phyloP scores from a whole-genome alignment of 2,329 filamentous ascomycete genomes.

The Cladosporium cucumerinum region DNA sequence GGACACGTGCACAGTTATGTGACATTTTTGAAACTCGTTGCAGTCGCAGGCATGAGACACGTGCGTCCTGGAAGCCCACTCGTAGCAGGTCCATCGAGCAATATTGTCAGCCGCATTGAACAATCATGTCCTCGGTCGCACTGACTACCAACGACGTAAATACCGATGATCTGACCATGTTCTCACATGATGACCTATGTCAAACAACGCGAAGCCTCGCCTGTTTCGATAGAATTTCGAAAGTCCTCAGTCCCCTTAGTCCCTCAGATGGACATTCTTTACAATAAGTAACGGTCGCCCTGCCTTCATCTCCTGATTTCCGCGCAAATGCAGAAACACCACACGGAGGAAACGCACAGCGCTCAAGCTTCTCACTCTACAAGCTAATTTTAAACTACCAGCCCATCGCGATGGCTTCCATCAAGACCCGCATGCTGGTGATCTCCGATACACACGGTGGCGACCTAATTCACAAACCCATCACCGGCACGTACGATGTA shows the following conservation, averaged over 20 bases:
- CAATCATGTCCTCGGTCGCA: neutral
- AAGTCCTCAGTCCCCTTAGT: neutral
- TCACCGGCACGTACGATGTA: constrained; percentile 30
- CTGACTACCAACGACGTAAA: neutral
- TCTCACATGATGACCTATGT: neutral
- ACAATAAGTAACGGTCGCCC: neutral
- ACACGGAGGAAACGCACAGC: neutral
- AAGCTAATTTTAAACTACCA: neutral
- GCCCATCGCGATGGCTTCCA: neutral
- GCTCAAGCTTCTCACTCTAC: neutral
- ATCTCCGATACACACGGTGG: constrained; percentile 30
- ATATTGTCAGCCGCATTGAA: neutral
- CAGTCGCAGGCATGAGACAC: neutral
- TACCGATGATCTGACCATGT: neutral
- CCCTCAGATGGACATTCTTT: neutral
- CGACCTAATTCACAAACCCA: constrained; percentile 14
- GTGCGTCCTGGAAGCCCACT: too few relatives aligned
- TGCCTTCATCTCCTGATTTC: neutral
- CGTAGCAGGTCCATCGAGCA: too few relatives aligned
- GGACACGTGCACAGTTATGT: neutral
- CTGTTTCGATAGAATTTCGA: neutral
- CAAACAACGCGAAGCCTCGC: neutral
- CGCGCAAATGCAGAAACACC: neutral
- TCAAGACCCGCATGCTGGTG: constrained; percentile 23
- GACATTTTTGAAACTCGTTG: neutral